phyloP scores from a whole-genome alignment of 1,284 basidiomycete genomes.

The Paramarasmius palmivorus region DNA sequence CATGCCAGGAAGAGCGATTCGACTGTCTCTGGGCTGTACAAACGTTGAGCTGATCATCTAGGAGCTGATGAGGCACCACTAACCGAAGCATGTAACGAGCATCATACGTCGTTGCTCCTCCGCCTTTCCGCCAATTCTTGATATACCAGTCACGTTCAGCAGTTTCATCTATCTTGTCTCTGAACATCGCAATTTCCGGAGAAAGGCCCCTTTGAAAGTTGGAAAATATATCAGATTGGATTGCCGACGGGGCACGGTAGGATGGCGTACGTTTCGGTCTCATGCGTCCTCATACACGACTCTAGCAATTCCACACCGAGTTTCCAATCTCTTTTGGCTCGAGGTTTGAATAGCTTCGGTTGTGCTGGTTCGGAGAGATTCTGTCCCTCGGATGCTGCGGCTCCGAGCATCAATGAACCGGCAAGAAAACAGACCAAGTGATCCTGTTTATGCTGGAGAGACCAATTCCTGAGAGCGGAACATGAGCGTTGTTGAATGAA shows the following conservation, averaged over 20 bases:
- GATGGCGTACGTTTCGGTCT: constrained; percentile 67
- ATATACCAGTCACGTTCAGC: constrained; percentile 64
- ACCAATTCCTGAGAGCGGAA: constrained; percentile 44
- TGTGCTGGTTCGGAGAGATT: constrained; percentile 55
- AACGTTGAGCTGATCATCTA: neutral
- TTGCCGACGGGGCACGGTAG: neutral
- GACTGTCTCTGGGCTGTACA: constrained; percentile 83
- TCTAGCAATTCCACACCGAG: constrained; percentile 76
- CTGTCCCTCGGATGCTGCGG: constrained; percentile 53
- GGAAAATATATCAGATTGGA: neutral
- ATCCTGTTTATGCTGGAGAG: constrained; percentile 69
- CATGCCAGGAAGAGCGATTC: constrained; percentile 92
- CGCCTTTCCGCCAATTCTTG: constrained; percentile 41
- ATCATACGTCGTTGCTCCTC: constrained; percentile 50
- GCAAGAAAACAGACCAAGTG: constrained; percentile 81
- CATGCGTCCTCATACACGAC: constrained; percentile 82
- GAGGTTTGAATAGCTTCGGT: constrained; percentile 45
- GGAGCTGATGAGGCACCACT: neutral
- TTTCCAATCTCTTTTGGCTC: constrained; percentile 73
- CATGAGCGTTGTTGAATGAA: neutral
- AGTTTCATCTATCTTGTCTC: constrained; percentile 34
- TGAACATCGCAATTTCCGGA: constrained; percentile 66
- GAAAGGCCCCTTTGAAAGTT: constrained; percentile 51
- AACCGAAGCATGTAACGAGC: constrained; percentile 72
- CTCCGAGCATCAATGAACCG: constrained; percentile 69